Conservation (phyloP, 352 stramenopile genomes). For the Aphanomyces stellatus region DNA sequence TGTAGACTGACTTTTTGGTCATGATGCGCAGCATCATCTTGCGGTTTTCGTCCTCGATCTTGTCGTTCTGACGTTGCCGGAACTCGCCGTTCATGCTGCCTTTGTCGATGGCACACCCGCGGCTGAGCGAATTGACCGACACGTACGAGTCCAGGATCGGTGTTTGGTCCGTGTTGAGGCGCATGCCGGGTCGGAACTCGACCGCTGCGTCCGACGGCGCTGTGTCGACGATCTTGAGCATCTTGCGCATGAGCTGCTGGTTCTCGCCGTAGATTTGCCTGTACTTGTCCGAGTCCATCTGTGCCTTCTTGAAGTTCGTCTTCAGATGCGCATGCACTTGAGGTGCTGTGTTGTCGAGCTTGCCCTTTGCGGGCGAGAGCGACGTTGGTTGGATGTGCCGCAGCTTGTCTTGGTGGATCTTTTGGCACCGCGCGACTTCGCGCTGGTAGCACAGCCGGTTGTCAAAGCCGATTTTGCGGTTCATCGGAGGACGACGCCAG, state of each 20-base stretch:
- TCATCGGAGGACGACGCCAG: constrained; percentile 31
- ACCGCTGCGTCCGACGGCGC: constrained; percentile 3
- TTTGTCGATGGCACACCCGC: constrained; percentile 66
- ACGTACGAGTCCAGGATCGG: constrained; percentile 69
- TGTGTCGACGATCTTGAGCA: constrained; percentile 51
- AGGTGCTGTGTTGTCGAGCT: constrained; percentile 52
- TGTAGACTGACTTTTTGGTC: constrained; percentile 55
- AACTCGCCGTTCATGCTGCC: constrained; percentile 48
- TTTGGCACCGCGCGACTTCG: constrained; percentile 49
- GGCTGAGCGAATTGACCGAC: constrained; percentile 46
- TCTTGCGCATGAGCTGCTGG: constrained; percentile 55
- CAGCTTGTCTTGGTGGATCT: constrained; percentile 56
- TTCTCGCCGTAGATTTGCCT: constrained; percentile 58
- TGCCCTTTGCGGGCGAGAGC: constrained; percentile 45
- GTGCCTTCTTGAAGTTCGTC: constrained; percentile 49
- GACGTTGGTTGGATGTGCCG: constrained; percentile 49
- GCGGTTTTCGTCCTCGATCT: constrained; percentile 57
- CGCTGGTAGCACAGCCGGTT: constrained; percentile 78
- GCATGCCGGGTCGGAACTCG: constrained; percentile 41
- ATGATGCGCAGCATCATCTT: constrained; percentile 43
- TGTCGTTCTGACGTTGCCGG: constrained; percentile 37
- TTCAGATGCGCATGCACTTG: constrained; percentile 33
- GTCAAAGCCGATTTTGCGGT: constrained; percentile 66
- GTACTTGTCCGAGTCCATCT: constrained; percentile 53
- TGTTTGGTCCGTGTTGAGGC: constrained; percentile 51